Evolutionary conservation across 2,329 filamentous ascomycete species (phyloP), one percentile per base, ranked within the genome.

Genomic region (Bipolaris victoriae): DNA sequence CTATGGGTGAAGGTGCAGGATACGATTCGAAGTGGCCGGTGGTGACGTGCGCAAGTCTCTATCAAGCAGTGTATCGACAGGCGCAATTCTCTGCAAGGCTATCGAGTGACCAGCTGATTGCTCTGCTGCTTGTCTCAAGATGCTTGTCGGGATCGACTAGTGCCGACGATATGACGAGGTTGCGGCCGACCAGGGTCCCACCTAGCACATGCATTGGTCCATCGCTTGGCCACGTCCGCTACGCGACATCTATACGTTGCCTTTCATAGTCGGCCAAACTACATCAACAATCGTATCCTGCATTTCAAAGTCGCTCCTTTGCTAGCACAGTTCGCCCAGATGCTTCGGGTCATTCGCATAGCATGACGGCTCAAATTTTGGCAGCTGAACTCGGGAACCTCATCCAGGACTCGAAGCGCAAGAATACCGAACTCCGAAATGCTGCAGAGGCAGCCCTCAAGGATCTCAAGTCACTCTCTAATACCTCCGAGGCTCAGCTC

Each of bases 331-430:
- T 61, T 57, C 55, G 62, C 52, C 65, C 58, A 61, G 55, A 72
- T 71, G 63, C 64, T 47, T 53, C 61, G 56, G 63, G 60, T 48
- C 48, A 47, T 51, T 45, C 49, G 58, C 57, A 54, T 61, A 88
- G 80, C 71, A 97, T 97, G 92, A 96, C 92, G 77, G 89, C 92
- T 70, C 91, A 96, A 84, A 88, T 97, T 72, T 85, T 97, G 71
- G 88, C 89, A 73, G 88, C 90, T 57, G 93, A 97, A 84, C 86
- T 97, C 76, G 86, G 89, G 72, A 96, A 91, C 80, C 86, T 97
- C 76, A 89, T 97, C 70, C 91, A 96, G 78, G 95, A 99, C 81
- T 95, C 93, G 75, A 98, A 96, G 79, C 87, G 94, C 71, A 98
- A 96, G 79, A 90, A 97, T 77, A 87, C 90, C 67, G 95, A 98